Conservation (phyloP, 2,329 filamentous ascomycete genomes). For the Periconia digitata region DNA sequence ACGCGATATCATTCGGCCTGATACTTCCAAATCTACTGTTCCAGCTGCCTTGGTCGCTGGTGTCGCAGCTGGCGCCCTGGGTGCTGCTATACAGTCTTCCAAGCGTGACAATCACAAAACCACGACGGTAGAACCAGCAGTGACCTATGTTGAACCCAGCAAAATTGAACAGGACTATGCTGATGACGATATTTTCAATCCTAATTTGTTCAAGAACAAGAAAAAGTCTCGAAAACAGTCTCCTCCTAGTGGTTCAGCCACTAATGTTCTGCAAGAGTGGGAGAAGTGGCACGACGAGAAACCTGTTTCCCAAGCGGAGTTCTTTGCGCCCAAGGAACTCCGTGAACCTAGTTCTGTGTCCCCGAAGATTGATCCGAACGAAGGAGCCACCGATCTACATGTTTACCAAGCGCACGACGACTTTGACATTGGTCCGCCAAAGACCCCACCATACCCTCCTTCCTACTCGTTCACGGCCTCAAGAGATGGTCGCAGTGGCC, state of each 20-base stretch:
- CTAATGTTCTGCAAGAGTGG: constrained; percentile 47
- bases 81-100: constrained; percentile 33
- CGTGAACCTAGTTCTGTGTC: constrained; percentile 41
- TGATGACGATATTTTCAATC: constrained; percentile 52
- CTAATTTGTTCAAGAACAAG: constrained; percentile 46
- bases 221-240: constrained; percentile 20
- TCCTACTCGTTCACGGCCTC: constrained; percentile 44
- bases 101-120: constrained; percentile 22
- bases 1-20: constrained; percentile 32
- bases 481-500: constrained; percentile 41
- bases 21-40: constrained; percentile 42
- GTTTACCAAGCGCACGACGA: constrained; percentile 47
- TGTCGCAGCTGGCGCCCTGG: constrained; percentile 34
- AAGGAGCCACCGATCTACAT: constrained; percentile 47
- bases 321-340: constrained; percentile 51
- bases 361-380: constrained; percentile 45
- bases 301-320: constrained; percentile 47
- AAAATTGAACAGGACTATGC: constrained; percentile 36
- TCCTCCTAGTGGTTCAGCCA: constrained; percentile 34
- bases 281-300: constrained; percentile 45
- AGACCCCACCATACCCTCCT: constrained; percentile 39
- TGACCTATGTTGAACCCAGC: constrained; percentile 33
- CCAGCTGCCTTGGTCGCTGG: constrained; percentile 39
- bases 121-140: constrained; percentile 13
- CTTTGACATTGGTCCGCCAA: constrained; percentile 26